These are phyloP conservation scores for Martensiomyces pterosporus DNA, from an alignment of 192 early-diverging fungal species.

Conservation along the genomic window DNA sequence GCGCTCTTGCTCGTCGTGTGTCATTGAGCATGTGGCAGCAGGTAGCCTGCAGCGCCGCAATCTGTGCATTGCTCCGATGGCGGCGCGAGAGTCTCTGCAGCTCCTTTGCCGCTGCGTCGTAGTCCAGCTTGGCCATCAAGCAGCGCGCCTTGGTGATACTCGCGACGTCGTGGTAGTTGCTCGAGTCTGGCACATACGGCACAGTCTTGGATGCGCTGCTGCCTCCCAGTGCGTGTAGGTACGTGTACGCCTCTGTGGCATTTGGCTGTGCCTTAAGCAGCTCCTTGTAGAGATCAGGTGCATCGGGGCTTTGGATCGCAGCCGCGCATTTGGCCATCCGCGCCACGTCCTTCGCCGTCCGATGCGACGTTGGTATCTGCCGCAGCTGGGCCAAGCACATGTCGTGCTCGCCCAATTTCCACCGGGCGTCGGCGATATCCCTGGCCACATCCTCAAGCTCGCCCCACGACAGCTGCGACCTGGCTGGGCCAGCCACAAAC, in stretches of 20 bases:
- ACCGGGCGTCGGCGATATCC: constrained; percentile 34
- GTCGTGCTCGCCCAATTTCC: constrained; percentile 34
- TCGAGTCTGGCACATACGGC: constrained; percentile 5
- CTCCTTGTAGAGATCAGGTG: constrained; percentile 19
- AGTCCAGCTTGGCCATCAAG: constrained; percentile 26
- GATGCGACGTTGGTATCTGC: constrained; percentile 36
- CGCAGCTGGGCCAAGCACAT: constrained; percentile 45
- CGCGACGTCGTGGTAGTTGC: constrained; percentile 23
- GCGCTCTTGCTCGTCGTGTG: constrained; percentile 1
- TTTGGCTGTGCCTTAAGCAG: constrained; percentile 26
- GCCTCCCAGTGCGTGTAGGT: constrained; percentile 4
- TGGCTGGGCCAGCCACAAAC: constrained; percentile 16
- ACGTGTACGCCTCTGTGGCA: constrained; percentile 25
- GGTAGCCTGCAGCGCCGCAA: constrained; percentile 30
- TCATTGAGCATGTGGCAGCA: constrained; percentile 33
- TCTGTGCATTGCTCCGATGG: constrained; percentile 19
- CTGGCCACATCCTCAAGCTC: constrained; percentile 33
- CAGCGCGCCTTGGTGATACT: constrained; percentile 13
- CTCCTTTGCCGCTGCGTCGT: constrained; percentile 12
- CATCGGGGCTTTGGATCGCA: constrained; percentile 22
- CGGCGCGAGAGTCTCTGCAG: constrained; percentile 13
- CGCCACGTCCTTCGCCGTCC: constrained; percentile 18
- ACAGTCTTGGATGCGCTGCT: neutral
- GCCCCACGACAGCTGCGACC: constrained; percentile 13
- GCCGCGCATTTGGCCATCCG: constrained; percentile 41